These are phyloP conservation scores for Parietaria judaica DNA, from an alignment of 306 rosid genomes.

Conservation along the genomic window DNA sequence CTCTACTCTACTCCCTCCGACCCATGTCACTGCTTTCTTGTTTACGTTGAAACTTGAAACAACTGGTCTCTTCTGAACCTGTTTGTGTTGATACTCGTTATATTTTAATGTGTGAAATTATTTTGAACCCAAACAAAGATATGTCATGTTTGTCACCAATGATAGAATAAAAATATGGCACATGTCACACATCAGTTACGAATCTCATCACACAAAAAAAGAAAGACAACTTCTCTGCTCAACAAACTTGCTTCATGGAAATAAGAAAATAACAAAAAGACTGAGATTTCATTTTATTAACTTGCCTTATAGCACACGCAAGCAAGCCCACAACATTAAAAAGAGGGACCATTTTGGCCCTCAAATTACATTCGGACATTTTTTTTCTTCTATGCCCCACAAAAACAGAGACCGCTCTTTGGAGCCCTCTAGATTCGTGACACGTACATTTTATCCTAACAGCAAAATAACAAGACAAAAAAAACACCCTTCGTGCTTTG, in stretches of 20 bases:
- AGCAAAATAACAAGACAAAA: not conserved
- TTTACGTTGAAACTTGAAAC: too few relatives aligned
- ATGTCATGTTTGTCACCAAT: too few relatives aligned
- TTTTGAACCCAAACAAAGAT: not conserved
- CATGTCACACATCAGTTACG: too few relatives aligned
- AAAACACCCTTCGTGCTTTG: not conserved
- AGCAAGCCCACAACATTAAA: not conserved
- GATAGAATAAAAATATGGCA: too few relatives aligned
- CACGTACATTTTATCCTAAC: not conserved
- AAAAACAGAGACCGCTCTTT: not conserved
- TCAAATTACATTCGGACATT: not conserved
- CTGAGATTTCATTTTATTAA: not conserved
- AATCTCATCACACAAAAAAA: too few relatives aligned
- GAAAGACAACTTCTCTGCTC: not conserved
- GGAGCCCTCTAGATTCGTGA: conserved; percentile 1
- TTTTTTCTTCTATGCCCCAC: not conserved
- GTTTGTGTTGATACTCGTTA: too few relatives aligned
- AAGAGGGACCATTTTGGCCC: not conserved
- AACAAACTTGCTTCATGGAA: not conserved
- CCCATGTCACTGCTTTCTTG: too few relatives aligned
- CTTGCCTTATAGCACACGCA: not conserved
- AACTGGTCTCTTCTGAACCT: too few relatives aligned
- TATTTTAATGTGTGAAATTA: too few relatives aligned
- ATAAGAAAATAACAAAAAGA: not conserved
- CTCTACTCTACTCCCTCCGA: too few relatives aligned